Percentiles rank a stretch among this genome's conserved stretches.
phyloP scores from a whole-genome alignment of 208 protist genomes.

The Leishmania amazonensis region DNA sequence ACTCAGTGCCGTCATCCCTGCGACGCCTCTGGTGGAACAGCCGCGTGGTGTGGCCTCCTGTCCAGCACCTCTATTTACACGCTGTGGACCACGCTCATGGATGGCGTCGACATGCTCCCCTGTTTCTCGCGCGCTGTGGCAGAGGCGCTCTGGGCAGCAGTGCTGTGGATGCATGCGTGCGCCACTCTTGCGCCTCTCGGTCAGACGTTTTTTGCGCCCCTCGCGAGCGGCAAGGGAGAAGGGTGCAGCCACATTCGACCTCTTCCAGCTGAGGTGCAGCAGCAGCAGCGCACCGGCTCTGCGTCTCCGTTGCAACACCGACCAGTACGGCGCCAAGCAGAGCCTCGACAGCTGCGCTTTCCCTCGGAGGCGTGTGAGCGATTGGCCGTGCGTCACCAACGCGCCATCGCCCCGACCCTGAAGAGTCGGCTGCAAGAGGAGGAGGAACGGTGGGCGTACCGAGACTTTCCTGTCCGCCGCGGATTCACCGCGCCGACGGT shows the following conservation, averaged over 20 bases:
- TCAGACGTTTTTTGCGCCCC: not conserved
- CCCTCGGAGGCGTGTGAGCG: not conserved
- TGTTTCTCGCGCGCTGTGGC: conserved; percentile 6
- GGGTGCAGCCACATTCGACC: not conserved
- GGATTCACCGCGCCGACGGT: conserved; percentile 26
- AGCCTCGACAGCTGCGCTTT: not conserved
- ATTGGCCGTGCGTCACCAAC: not conserved
- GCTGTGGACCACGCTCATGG: conserved; percentile 18
- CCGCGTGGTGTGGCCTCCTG: conserved; percentile 8
- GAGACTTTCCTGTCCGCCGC: conserved; percentile 5
- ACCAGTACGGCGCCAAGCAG: not conserved
- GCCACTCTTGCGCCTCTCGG: not conserved
- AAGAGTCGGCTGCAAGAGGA: not conserved
- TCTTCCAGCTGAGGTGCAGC: not conserved
- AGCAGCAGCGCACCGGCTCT: not conserved
- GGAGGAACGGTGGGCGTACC: conserved; percentile 30
- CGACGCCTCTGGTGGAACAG: not conserved
- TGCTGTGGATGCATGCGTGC: conserved; percentile 25
- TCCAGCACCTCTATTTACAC: conserved; percentile 13
- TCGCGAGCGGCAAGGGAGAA: not conserved
- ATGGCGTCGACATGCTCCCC: conserved; percentile 7
- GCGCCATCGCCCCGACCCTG: not conserved
- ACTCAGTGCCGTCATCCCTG: not conserved
- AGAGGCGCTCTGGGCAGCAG: conserved; percentile 27
- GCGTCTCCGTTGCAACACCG: not conserved